Evolutionary conservation across 768 basidiomycete genomes (phyloP).

Genomic region (Lactarius hatsudake): DNA sequence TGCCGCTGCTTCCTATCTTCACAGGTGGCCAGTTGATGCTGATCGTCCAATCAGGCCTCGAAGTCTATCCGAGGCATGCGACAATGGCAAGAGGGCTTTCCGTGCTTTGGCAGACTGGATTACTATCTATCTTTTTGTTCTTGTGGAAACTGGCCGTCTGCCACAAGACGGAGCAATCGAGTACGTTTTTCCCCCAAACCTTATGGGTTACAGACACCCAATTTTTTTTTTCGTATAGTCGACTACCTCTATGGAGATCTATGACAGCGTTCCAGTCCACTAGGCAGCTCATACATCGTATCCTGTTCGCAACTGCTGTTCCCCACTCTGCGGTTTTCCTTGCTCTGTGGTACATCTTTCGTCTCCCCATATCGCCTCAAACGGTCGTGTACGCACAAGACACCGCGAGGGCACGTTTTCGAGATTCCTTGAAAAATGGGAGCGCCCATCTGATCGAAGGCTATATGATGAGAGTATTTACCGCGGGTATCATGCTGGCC

Average conservation of each 20-base stretch:
- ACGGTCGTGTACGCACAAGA: conserved; percentile 21
- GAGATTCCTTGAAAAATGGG: conserved; percentile 34
- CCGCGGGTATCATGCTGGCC: conserved; percentile 37
- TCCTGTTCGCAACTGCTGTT: conserved; percentile 21
- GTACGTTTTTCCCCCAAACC: conserved; percentile 12
- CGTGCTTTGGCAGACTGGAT: conserved; percentile 23
- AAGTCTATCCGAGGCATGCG: conserved; percentile 22
- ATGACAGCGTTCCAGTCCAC: conserved; percentile 26
- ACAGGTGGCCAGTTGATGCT: conserved; percentile 13
- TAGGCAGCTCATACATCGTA: conserved; percentile 23
- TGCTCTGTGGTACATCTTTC: conserved; percentile 35
- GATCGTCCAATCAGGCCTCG: conserved; percentile 24
- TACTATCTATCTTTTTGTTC: conserved; percentile 24
- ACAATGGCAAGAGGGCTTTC: conserved; percentile 21
- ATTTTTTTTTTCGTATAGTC: conserved; percentile 3
- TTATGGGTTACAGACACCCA: conserved; percentile 1
- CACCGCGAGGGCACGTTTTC: conserved; percentile 30
- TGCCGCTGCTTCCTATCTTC: conserved; percentile 4
- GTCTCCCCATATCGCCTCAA: conserved; percentile 29
- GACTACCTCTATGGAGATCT: conserved; percentile 22
- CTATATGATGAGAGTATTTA: conserved; percentile 37
- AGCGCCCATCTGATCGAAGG: conserved; percentile 34
- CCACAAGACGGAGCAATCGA: conserved; percentile 24
- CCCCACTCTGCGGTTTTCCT: conserved; percentile 25
- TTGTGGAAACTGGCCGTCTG: conserved; percentile 23